Conservation (phyloP, 1,139 yeast genomes). For the Lodderomyces theae region DNA sequence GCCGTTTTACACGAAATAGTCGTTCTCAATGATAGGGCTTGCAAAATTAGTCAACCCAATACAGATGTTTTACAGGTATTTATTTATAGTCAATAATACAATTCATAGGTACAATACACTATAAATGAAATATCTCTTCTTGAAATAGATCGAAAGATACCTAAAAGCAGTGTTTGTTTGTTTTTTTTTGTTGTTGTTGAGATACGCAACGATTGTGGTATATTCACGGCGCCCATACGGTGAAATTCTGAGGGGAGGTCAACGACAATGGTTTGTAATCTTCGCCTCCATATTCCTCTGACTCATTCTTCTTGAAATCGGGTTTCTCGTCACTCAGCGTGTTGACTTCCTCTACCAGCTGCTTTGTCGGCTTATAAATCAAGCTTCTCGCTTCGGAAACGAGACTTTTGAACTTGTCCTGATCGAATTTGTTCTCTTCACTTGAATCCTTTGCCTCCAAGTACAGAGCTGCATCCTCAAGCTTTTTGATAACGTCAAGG, state of each 20-base stretch:
- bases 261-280: conserved; percentile 69
- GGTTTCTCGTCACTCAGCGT: conserved; percentile 1
- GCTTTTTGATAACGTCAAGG: conserved; percentile 47
- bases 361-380: conserved; percentile 49
- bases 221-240: conserved; percentile 71
- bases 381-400: conserved; percentile 49
- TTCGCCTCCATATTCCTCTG: conserved; percentile 21
- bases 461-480: conserved; percentile 41
- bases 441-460: conserved; percentile 19
- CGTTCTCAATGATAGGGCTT: too few relatives aligned
- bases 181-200: background rate
- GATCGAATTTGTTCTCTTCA: background rate
- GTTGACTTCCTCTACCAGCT: conserved; percentile 20
- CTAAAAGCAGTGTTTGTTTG: background rate
- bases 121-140: background rate
- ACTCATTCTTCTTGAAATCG: background rate
- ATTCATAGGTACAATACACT: background rate
- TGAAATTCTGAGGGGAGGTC: conserved; percentile 79
- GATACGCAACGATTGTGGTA: background rate
- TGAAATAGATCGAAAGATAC: background rate
- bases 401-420: conserved; percentile 17
- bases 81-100: too few relatives aligned
- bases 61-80: too few relatives aligned
- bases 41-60: too few relatives aligned
- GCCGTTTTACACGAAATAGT: too few relatives aligned